These are phyloP conservation scores for Alternaria angustiovoidea DNA, from an alignment of 2,329 filamentous ascomycete species.

Conservation along the genomic window DNA sequence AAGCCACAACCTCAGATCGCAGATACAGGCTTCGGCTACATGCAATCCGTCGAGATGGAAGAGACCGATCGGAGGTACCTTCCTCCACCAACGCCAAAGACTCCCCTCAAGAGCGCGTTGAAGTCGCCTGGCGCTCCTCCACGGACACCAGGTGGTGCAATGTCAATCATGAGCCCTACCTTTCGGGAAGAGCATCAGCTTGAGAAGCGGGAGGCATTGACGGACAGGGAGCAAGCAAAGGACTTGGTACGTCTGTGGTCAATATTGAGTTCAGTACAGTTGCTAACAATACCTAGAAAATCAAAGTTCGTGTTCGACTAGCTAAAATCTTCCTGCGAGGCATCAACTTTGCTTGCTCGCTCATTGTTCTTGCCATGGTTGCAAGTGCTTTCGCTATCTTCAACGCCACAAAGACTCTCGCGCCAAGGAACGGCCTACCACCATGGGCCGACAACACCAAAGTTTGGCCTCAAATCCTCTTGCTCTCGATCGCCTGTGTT, in stretches of 20 bases:
- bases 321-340: slow-evolving; percentile 95
- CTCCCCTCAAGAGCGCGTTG: slow-evolving; percentile 88
- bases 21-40: slow-evolving; percentile 93
- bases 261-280: not conserved
- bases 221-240: slow-evolving; percentile 85
- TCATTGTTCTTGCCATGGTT: slow-evolving; percentile 92
- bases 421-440: slow-evolving; percentile 79
- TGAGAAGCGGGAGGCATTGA: slow-evolving; percentile 81
- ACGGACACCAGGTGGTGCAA: slow-evolving; percentile 58
- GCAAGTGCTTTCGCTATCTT: slow-evolving; percentile 91
- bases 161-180: slow-evolving; percentile 85
- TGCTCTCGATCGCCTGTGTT: slow-evolving; percentile 79
- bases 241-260: slow-evolving; percentile 76
- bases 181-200: slow-evolving; percentile 87
- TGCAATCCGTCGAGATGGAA: slow-evolving; percentile 66
- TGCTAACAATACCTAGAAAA: slow-evolving; percentile 71
- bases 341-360: slow-evolving; percentile 95
- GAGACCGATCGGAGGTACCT: slow-evolving; percentile 57
- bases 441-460: slow-evolving; percentile 83
- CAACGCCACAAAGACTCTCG: slow-evolving; percentile 80
- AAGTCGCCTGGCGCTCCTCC: slow-evolving; percentile 85
- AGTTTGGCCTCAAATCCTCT: slow-evolving; percentile 87
- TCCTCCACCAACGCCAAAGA: slow-evolving; percentile 70
- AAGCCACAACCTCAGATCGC: slow-evolving; percentile 74
- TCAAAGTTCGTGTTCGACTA: slow-evolving; percentile 88